phyloP scores from a whole-genome alignment of 129 eudicot species.

The Chrysanthemum lavandulifolium region DNA sequence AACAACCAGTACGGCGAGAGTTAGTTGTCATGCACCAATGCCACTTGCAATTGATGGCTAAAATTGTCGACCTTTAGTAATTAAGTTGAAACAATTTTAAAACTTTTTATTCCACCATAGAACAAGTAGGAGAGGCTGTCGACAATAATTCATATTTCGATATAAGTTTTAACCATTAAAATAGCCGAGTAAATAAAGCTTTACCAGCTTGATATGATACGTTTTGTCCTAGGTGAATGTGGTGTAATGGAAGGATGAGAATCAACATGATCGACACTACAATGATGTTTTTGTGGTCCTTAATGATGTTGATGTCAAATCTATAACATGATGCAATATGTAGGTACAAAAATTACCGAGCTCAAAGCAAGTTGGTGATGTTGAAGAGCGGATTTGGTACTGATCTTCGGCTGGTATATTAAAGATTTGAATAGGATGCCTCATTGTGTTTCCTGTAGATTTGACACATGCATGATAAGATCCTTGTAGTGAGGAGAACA shows the following conservation, averaged over 20 bases:
- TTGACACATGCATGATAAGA: constrained; percentile 18
- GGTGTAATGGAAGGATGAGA: constrained; percentile 10
- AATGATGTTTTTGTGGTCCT: neutral
- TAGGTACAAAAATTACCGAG: neutral
- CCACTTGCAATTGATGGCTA: neutral
- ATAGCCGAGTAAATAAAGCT: neutral
- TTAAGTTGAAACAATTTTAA: neutral
- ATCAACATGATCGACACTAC: constrained; percentile 19
- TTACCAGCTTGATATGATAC: neutral
- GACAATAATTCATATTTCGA: neutral
- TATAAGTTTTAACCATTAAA: neutral
- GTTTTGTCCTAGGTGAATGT: neutral
- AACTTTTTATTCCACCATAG: neutral
- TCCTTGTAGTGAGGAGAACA: neutral
- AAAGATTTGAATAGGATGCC: constrained; percentile 14
- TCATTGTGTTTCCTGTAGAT: neutral
- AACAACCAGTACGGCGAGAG: neutral
- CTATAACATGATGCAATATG: neutral
- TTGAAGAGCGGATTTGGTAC: constrained; percentile 5
- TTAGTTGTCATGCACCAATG: neutral
- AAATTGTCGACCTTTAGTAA: neutral
- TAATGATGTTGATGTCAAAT: constrained; percentile 20
- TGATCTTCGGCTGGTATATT: neutral
- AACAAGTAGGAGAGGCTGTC: neutral
- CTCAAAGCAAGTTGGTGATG: constrained; percentile 8